Evolutionary conservation across 2,329 filamentous ascomycete species (phyloP).

Genomic region (Saccharata proteae): DNA sequence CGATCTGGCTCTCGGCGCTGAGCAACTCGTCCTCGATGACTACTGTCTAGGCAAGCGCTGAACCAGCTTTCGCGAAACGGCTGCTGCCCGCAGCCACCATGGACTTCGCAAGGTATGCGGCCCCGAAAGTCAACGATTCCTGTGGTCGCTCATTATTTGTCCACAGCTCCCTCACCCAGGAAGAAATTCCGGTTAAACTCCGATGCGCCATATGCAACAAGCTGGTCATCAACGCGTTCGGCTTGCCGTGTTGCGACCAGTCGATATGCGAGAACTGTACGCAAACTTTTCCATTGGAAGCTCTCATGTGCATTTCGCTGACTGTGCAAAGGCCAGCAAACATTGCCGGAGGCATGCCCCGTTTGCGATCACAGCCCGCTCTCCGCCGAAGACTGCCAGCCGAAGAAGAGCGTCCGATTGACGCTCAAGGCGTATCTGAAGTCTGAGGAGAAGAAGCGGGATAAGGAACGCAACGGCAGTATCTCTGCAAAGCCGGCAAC

Average conservation of each 20-base stretch:
- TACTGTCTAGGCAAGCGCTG: too few relatives aligned
- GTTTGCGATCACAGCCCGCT: conserved; percentile 89
- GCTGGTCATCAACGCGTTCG: conserved; percentile 79
- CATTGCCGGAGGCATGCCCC: conserved; percentile 68
- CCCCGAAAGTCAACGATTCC: not conserved
- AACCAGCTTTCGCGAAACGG: too few relatives aligned
- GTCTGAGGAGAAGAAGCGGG: conserved; percentile 81
- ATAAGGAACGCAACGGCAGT: conserved; percentile 32
- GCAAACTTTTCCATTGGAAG: conserved; percentile 16
- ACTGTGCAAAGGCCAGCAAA: conserved; percentile 53
- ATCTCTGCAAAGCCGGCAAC: conserved; percentile 3
- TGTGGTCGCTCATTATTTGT: too few relatives aligned
- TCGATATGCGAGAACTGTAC: conserved; percentile 83
- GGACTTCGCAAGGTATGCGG: conserved; percentile 17
- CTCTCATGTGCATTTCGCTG: conserved; percentile 10
- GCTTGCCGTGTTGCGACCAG: conserved; percentile 89
- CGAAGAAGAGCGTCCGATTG: conserved; percentile 81
- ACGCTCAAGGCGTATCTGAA: conserved; percentile 87
- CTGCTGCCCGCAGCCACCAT: too few relatives aligned
- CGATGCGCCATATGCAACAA: conserved; percentile 90
- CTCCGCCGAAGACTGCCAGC: conserved; percentile 72
- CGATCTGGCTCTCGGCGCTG: too few relatives aligned
- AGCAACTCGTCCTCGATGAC: too few relatives aligned
- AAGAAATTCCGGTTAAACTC: conserved; percentile 90
- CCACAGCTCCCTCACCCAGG: conserved; percentile 62